These are phyloP conservation scores for Trichophyton schoenleinii DNA, from an alignment of 2,329 filamentous ascomycete species.

Conservation along the genomic window DNA sequence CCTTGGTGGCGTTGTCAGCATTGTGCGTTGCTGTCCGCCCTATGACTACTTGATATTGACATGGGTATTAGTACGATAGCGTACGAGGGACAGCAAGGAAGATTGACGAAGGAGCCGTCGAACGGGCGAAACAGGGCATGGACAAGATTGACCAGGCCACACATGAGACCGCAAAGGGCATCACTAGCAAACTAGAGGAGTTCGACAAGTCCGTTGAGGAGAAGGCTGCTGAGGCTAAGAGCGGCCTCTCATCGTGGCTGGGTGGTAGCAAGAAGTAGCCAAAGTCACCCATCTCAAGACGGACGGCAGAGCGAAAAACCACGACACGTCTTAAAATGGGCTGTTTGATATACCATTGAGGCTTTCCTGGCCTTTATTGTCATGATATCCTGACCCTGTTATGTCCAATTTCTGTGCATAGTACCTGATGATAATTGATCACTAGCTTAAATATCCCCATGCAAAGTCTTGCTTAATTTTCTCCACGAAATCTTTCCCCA, in stretches of 20 bases:
- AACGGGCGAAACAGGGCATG: conserved; percentile 48
- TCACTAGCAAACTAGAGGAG: conserved; percentile 52
- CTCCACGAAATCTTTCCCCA: too few relatives aligned
- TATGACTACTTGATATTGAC: background rate
- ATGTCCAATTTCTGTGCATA: too few relatives aligned
- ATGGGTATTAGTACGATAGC: conserved; percentile 41
- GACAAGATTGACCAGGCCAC: conserved; percentile 47
- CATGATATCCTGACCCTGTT: too few relatives aligned
- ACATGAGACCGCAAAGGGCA: conserved; percentile 47
- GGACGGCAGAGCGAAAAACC: background rate
- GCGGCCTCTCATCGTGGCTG: conserved; percentile 75
- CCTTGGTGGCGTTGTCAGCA: background rate
- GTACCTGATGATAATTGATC: too few relatives aligned
- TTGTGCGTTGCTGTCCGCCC: background rate
- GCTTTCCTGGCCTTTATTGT: background rate
- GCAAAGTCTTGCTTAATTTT: too few relatives aligned
- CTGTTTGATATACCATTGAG: background rate
- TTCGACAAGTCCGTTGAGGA: conserved; percentile 73
- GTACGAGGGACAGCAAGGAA: conserved; percentile 44
- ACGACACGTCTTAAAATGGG: background rate
- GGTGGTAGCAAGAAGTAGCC: conserved; percentile 32
- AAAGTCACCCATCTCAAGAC: background rate
- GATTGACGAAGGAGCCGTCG: conserved; percentile 48
- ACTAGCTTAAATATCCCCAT: too few relatives aligned
- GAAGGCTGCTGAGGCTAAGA: conserved; percentile 69